These are phyloP conservation scores for Elsinoe arachidis DNA, from an alignment of 2,329 filamentous ascomycete genomes.

Conservation along the genomic window DNA sequence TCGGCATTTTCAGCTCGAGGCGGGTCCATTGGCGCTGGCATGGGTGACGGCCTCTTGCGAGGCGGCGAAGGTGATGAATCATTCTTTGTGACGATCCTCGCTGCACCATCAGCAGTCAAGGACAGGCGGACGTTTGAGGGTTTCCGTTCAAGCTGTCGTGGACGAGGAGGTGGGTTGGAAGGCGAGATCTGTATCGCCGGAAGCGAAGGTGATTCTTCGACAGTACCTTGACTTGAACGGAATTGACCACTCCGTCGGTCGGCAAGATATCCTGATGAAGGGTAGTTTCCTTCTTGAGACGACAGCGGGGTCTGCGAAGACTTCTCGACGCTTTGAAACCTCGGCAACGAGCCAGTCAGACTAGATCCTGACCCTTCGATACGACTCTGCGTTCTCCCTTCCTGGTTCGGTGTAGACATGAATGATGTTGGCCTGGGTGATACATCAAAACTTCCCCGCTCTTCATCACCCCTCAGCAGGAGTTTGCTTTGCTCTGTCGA, in stretches of 20 bases:
- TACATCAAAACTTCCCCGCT: background rate
- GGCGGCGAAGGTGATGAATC: conserved; percentile 62
- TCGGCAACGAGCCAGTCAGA: background rate
- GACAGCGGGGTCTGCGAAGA: conserved; percentile 1
- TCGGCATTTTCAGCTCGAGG: conserved; percentile 31
- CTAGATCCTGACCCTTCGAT: background rate
- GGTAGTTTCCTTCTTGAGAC: background rate
- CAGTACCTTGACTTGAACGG: conserved; percentile 2
- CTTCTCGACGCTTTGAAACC: conserved; percentile 2
- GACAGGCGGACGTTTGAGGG: conserved; percentile 62
- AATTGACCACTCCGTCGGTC: conserved; percentile 12
- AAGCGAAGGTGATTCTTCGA: conserved; percentile 1
- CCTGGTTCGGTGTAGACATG: conserved; percentile 8
- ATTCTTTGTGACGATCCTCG: conserved; percentile 66
- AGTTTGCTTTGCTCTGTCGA: background rate
- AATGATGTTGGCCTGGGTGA: background rate
- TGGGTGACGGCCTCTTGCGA: conserved; percentile 30
- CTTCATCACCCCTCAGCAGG: background rate
- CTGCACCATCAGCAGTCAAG: conserved; percentile 80
- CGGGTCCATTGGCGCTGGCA: conserved; percentile 39
- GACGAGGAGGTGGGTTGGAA: background rate
- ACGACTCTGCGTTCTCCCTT: background rate
- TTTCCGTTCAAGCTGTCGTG: conserved; percentile 21
- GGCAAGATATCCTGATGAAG: conserved; percentile 12
- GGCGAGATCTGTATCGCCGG: background rate